Base-by-base conservation (phyloP, 2,329 filamentous ascomycete genomes). In the Pseudocercospora cruenta region DNA sequence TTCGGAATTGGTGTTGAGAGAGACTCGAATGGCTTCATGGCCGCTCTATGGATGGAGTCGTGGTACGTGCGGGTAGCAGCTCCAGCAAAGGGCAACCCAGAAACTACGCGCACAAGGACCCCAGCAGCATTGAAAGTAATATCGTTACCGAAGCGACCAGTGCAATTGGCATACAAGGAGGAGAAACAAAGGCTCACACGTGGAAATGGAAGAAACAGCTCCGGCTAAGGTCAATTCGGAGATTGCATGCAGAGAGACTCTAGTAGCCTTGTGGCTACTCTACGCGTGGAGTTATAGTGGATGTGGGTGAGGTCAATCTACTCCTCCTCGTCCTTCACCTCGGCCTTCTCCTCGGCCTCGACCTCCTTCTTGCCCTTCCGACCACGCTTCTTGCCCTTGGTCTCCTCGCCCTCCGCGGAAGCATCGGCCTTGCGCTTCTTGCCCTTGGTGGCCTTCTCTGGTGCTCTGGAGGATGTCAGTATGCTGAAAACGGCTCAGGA, bases 321-420 rank as follows among this genome's bases (percentile, higher is more conserved):
- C 22, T 51, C 51, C 1, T n/a, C 4, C 47, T 84, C 82, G 64
- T 85, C 83, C 33, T 85, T 78, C 1, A 80, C 83, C 65, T 80
- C 80, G 69, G 85, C 83, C 66, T 78, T 78, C 68, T 78, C 80
- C 22, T 67, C 66, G 14, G 73, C 65, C 22, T 9, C 47, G 1
- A 60, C 59, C 8, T 76, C 74, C 24, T 80, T 80, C 71, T 84
- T 83, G 12, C 79, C 69, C 53, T 79, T 69, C 24, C 22, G 49
- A 65, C 65, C 51, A 66, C 67, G 53, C 81, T 78, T 24, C 53
- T 16, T 7, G 33, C 62, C 45, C 36, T 59, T 49, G 24, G 58
- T 43, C n/a, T 51, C 62, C 16, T 59, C 58, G 14, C 28, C 19
- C 14, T 28, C 43, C 14, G 53, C 47, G 1, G 26, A 31, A 24